Conservation (phyloP, 805 yeast genomes). For the Pichia deserticola region DNA sequence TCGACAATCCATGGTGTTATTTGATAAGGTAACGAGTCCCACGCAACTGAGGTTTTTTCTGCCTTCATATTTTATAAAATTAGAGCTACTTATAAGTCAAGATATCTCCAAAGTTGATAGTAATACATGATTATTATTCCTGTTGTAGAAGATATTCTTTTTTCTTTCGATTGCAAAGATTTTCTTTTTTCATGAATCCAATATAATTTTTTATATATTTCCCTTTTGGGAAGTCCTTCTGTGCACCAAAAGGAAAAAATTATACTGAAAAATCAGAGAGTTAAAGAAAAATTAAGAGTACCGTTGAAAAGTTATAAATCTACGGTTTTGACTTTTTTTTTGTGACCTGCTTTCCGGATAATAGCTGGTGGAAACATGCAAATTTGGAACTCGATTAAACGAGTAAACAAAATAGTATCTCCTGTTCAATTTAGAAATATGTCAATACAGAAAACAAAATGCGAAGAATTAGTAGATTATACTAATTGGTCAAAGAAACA, state of each 20-base stretch:
- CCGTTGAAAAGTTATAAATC: too few relatives aligned
- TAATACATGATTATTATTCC: too few relatives aligned
- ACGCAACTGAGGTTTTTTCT: constrained; percentile 38
- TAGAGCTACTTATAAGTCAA: too few relatives aligned
- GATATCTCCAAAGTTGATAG: too few relatives aligned
- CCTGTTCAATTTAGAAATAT: not conserved
- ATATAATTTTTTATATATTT: too few relatives aligned
- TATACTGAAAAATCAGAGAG: too few relatives aligned
- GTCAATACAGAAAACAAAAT: not conserved
- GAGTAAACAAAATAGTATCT: not conserved
- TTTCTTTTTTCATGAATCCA: not conserved
- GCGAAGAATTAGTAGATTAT: constrained; percentile 30
- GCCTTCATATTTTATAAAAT: not conserved
- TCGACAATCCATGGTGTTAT: constrained; percentile 65
- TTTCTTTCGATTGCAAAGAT: too few relatives aligned
- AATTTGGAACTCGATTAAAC: not conserved
- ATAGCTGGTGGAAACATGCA: not conserved
- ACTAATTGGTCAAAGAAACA: constrained; percentile 59
- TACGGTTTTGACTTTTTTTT: too few relatives aligned
- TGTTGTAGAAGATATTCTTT: too few relatives aligned
- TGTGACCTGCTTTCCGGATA: too few relatives aligned
- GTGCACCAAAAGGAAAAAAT: not conserved
- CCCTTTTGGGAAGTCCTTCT: constrained; percentile 4
- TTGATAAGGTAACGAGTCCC: constrained; percentile 49
- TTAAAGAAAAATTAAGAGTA: too few relatives aligned